Evolutionary conservation across 2,329 filamentous ascomycete species (phyloP), one percentile per base, ranked within the genome.

Genomic region (Chrysoporthe cubensis): DNA sequence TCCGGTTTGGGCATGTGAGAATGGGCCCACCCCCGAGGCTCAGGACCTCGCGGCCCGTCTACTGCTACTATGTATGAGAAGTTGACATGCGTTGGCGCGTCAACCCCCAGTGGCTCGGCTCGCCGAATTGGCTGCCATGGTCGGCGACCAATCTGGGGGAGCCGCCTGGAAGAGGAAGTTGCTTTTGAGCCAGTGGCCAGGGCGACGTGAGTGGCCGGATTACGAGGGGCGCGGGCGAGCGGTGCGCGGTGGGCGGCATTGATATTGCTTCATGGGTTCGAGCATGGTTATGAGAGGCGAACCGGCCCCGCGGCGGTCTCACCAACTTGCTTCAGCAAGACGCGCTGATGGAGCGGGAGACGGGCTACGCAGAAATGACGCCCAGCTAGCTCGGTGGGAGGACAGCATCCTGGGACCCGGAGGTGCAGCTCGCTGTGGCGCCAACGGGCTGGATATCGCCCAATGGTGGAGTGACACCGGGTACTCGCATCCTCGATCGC

Each of bases 1-100:
- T 64, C 62, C 50, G n/a, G n/a, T 64, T 64, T 40, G 21, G 62
- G 62, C 62, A 64, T 64, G 62, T 64, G 37, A 42, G 37, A 64
- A 57, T 5, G 34, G 50, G 50, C 50, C 21, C 21, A 54, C 50
- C 21, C 26, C 14, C 50, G 54, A 57, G 54, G 54, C n/a, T 16
- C 62, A 54, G 11, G n/a, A 56, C 37, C n/a, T 4, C 42, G 62
- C 34, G 50, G 40, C 11, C 54, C 34, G 32, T 40, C 26, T 18
- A 26, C 26, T 26, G 26, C 26, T 26, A 26, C 26, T 26, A 26
- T 26, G 26, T 26, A 13, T 54, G 18, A 13, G 21, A 21, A 21
- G 5, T 57, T 34, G 50, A 64, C 62, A 40, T 64, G 61, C 61
- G 40, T 62, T 8, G 8, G 46, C 26, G 37, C 11, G 42, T 44